Percentiles rank a stretch among this genome's conserved stretches.
Conservation (phyloP, 2,329 filamentous ascomycete genomes). For the Pseudogymnoascus sp. region DNA sequence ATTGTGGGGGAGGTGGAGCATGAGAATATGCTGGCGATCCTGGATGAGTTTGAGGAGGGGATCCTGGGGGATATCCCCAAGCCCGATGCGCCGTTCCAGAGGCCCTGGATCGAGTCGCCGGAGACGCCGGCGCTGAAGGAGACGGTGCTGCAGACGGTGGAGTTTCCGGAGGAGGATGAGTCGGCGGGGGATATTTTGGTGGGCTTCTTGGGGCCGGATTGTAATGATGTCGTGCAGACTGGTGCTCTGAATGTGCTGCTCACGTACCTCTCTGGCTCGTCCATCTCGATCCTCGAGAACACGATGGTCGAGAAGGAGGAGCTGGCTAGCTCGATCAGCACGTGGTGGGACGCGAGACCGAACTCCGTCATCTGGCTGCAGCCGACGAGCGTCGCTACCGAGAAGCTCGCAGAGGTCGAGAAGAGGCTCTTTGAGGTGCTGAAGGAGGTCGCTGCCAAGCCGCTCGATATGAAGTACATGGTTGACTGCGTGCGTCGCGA, state of each 20-base stretch:
- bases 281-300: constrained; percentile 86
- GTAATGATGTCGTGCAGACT: constrained; percentile 57
- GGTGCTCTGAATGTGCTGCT: constrained; percentile 73
- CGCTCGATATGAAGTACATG: constrained; percentile 84
- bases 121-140: constrained; percentile 64
- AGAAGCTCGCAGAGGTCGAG: constrained; percentile 76
- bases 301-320: constrained; percentile 88
- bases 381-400: constrained; percentile 77
- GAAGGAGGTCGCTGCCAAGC: constrained; percentile 68
- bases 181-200: constrained; percentile 82
- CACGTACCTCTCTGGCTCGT: constrained; percentile 85
- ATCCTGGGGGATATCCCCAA: constrained; percentile 76
- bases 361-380: constrained; percentile 79
- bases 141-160: constrained; percentile 67
- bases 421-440: constrained; percentile 77
- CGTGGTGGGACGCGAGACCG: constrained; percentile 70
- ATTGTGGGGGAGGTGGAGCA: constrained; percentile 91
- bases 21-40: constrained; percentile 64
- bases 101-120: constrained; percentile 82
- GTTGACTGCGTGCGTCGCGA: constrained; percentile 78
- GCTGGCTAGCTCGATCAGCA: constrained; percentile 76
- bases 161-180: constrained; percentile 96
- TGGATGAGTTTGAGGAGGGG: constrained; percentile 81
- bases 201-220: constrained; percentile 78
- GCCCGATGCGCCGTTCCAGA: constrained; percentile 59